These are phyloP conservation scores for Spathaspora arborariae DNA, from an alignment of 805 yeast genomes.

Conservation along the genomic window DNA sequence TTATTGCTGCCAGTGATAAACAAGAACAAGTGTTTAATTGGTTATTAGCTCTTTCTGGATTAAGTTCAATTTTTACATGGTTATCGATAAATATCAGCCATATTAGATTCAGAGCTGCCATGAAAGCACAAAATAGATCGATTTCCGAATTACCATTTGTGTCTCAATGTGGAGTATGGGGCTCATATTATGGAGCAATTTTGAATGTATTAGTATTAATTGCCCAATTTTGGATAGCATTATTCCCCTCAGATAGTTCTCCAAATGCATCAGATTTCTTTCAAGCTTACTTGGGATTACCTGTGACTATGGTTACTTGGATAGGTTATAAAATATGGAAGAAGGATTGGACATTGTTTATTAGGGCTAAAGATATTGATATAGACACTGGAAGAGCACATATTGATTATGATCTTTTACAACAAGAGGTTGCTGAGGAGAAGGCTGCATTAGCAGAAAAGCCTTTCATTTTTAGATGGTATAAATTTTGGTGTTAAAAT, in stretches of 20 bases:
- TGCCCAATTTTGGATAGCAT: conserved; percentile 66
- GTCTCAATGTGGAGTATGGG: conserved; percentile 50
- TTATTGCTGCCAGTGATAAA: conserved; percentile 51
- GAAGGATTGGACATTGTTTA: conserved; percentile 22
- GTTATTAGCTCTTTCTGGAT: conserved; percentile 62
- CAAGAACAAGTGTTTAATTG: conserved; percentile 58
- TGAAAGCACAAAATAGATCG: conserved; percentile 51
- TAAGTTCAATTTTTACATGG: conserved; percentile 64
- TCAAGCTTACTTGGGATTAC: conserved; percentile 30
- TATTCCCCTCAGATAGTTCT: conserved; percentile 50
- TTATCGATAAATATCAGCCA: conserved; percentile 56
- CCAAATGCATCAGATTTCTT: conserved; percentile 31
- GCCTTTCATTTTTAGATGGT: conserved; percentile 23
- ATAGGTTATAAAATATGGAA: conserved; percentile 26
- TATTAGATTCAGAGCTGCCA: conserved; percentile 56
- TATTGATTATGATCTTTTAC: conserved; percentile 28
- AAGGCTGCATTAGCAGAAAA: conserved; percentile 21
- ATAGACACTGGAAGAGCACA: conserved; percentile 34
- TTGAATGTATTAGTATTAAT: conserved; percentile 48
- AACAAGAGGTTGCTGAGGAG: conserved; percentile 34
- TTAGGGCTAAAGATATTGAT: conserved; percentile 28
- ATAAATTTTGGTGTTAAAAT: conserved; percentile 29
- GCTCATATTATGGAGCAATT: conserved; percentile 49
- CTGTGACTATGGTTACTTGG: conserved; percentile 28
- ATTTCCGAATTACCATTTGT: conserved; percentile 49